Base-by-base conservation (phyloP, 2,329 filamentous ascomycete genomes). In the Nigrospora osmanthi region DNA sequence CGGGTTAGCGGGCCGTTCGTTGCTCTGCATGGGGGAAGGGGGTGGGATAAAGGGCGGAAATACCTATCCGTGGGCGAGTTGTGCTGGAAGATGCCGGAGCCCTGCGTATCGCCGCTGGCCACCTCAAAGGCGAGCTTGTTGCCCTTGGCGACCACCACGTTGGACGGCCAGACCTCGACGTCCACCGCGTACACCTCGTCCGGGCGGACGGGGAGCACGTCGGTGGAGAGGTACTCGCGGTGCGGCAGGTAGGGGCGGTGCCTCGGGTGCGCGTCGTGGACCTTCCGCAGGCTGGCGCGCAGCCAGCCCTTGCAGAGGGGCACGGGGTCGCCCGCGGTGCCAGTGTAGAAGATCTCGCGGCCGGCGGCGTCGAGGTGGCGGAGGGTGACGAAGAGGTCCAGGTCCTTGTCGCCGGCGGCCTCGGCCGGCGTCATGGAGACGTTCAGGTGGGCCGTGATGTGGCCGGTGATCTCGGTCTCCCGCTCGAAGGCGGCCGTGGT, bases 401-500 rank as follows among this genome's bases (percentile, higher is more conserved):
- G 81, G 44, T 84, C 80, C 4, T 56, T 63, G 0, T 63, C 58
- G 1, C 56, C 61, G 1, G 52, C 56, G 0, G 28, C 66, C 58
- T 58, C 76, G 59, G 68, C 78, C 51, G 81, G 63, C 0, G 75
- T 80, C 3, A 83, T 63, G 0, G 81, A 85, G 1, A 85, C 75
- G 48, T 80, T 78, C 4, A 88, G 66, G 50, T 80, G 81, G 0
- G 80, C 81, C 0, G 78, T 68, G 28, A 85, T 66, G 54, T 87
- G 80, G 0, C 84, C 84, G 0, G 84, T 87, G 44, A 88, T 77
- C 55, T 87, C 84, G 0, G 76, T 83, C 53, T 87, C 80, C 7
- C 66, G 48, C n/a, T 73, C 68, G 46, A 87, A 85, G 0, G 78
- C 64, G 0, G 67, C 46, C 0, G 76, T 83, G 1, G 64, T 68